A percentile compares a stretch with the other conserved stretches of the same genome.
Evolutionary conservation across 2,329 filamentous ascomycete genomes (phyloP).

Genomic region (Xylariomycetidae sp.): DNA sequence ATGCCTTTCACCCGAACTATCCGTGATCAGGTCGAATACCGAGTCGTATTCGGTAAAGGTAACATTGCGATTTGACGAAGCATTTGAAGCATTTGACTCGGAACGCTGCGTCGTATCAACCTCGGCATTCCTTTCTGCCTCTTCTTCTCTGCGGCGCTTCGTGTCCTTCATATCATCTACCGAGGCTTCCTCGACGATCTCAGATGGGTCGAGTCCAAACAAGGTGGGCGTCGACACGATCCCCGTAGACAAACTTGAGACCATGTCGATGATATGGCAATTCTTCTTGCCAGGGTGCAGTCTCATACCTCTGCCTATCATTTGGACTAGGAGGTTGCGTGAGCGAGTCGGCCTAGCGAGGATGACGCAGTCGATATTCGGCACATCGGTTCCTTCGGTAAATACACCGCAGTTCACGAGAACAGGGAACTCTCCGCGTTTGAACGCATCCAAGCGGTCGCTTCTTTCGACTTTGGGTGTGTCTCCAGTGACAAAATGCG

Average conservation of each 20-base stretch:
- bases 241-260: constrained; percentile 74
- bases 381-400: constrained; percentile 95
- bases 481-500: constrained; percentile 77
- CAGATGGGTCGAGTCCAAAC: constrained; percentile 82
- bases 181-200: constrained; percentile 64
- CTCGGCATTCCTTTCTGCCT: constrained; percentile 35
- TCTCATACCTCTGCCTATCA: constrained; percentile 94
- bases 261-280: constrained; percentile 96
- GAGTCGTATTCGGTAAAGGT: constrained; percentile 88
- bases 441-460: constrained; percentile 70
- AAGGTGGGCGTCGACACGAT: constrained; percentile 87
- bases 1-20: constrained; percentile 70
- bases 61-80: constrained; percentile 46
- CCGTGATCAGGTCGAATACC: constrained; percentile 83
- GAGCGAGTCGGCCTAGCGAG: constrained; percentile 85
- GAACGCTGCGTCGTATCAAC: too few species aligned
- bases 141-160: constrained; percentile 40
- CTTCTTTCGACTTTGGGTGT: constrained; percentile 65
- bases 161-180: constrained; percentile 55
- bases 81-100: too few species aligned
- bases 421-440: constrained; percentile 70
- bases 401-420: constrained; percentile 94
- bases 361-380: constrained; percentile 90
- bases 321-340: constrained; percentile 89
- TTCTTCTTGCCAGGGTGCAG: constrained; percentile 73